Conservation (phyloP, 192 early-diverging fungal species). For the Umbelopsis sp. region DNA sequence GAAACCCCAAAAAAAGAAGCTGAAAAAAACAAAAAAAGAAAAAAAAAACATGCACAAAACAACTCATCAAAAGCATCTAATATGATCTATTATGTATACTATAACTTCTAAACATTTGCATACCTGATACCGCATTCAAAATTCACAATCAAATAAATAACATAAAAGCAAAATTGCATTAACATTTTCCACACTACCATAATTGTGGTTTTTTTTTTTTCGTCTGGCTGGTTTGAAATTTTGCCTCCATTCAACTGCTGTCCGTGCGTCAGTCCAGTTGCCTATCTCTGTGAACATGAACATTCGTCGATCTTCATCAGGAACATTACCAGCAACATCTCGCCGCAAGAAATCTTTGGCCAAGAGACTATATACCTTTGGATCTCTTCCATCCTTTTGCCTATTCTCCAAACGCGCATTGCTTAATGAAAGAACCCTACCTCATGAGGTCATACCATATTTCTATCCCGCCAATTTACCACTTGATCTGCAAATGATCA, state of each 20-base stretch:
- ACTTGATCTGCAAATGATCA: conserved; percentile 16
- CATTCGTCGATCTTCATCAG: conserved; percentile 7
- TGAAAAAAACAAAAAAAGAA: conserved; percentile 4
- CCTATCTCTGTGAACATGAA: neutral
- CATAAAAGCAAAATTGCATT: neutral
- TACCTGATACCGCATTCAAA: conserved; percentile 16
- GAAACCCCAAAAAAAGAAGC: conserved; percentile 2
- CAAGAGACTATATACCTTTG: neutral
- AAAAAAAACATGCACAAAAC: neutral
- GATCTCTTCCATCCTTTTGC: conserved; percentile 8
- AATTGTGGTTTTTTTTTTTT: too few relatives aligned
- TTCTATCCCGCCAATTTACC: conserved; percentile 18
- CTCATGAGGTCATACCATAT: conserved; percentile 20
- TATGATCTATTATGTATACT: neutral
- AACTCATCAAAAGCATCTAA: neutral
- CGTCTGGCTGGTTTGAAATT: neutral
- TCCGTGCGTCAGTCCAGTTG: neutral
- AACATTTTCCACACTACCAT: neutral
- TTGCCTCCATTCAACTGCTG: neutral
- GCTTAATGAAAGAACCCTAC: neutral
- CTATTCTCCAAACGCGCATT: conserved; percentile 21
- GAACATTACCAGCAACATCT: neutral
- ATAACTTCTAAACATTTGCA: conserved; percentile 9
- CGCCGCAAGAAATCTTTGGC: neutral
- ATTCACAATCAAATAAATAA: neutral